phyloP scores from a whole-genome alignment of 2,329 filamentous ascomycete species.

The Fusarium cicatricum region DNA sequence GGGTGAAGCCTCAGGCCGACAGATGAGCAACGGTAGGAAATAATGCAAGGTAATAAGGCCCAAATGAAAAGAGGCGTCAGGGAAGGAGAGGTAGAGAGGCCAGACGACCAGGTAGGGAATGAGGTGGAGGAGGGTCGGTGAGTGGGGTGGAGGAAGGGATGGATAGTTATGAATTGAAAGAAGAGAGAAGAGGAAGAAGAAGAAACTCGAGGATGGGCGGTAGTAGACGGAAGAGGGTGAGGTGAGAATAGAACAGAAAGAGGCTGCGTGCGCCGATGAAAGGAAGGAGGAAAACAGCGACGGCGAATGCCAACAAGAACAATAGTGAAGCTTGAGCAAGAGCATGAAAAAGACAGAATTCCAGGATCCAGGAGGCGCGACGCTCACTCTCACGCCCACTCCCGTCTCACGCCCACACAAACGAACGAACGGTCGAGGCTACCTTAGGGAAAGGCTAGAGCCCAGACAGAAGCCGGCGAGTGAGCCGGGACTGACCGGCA shows the following conservation, averaged over 20 bases:
- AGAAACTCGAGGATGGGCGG: slow-evolving; percentile 1
- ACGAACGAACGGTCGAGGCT: slow-evolving; percentile 3
- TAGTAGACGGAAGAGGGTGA: slow-evolving; percentile 2
- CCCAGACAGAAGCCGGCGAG: slow-evolving; percentile 6
- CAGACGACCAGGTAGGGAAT: slow-evolving; percentile 44
- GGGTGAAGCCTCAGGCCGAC: slow-evolving; percentile 40
- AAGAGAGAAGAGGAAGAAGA: slow-evolving; percentile 11
- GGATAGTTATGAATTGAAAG: slow-evolving; percentile 12
- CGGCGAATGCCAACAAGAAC: slow-evolving; percentile 4
- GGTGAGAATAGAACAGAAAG: slow-evolving; percentile 11
- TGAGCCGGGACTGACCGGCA: slow-evolving; percentile 25
- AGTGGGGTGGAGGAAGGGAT: slow-evolving; percentile 9
- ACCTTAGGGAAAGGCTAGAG: background rate
- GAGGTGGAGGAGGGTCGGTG: slow-evolving; percentile 40
- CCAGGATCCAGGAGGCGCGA: slow-evolving; percentile 18
- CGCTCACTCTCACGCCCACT: background rate
- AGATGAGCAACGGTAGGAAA: slow-evolving; percentile 40
- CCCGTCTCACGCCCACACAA: background rate
- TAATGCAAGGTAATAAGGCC: slow-evolving; percentile 41
- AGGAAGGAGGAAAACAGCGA: background rate
- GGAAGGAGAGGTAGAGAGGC: slow-evolving; percentile 43
- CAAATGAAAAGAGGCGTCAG: slow-evolving; percentile 48
- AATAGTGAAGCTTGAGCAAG: background rate
- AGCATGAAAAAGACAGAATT: slow-evolving; percentile 5
- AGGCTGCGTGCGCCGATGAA: background rate